These are phyloP conservation scores for Diaporthe sp. DNA, from an alignment of 2,329 filamentous ascomycete genomes.

Conservation along the genomic window DNA sequence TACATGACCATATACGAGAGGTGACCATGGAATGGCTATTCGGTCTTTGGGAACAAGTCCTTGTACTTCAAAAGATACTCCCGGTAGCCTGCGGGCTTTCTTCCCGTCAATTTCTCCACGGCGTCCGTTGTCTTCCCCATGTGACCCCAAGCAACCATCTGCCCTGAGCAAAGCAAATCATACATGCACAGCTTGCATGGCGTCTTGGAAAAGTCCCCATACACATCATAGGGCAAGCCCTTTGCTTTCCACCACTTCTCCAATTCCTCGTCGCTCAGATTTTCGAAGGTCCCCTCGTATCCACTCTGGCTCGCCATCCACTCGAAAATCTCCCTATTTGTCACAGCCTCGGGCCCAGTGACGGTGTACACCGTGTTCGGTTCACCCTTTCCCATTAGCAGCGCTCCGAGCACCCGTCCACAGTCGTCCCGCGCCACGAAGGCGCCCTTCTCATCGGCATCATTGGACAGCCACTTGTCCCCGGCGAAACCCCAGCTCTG, in stretches of 20 bases:
- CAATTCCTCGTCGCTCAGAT: slow-evolving; percentile 37
- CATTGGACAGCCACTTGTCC: slow-evolving; percentile 38
- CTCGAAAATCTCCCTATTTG: slow-evolving; percentile 37
- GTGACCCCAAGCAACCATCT: slow-evolving; percentile 31
- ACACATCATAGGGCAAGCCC: slow-evolving; percentile 35
- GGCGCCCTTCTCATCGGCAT: slow-evolving; percentile 32
- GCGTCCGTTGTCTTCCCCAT: slow-evolving; percentile 30
- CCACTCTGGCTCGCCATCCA: slow-evolving; percentile 37
- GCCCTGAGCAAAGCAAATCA: slow-evolving; percentile 37
- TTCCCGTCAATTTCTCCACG: slow-evolving; percentile 33
- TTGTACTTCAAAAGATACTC: slow-evolving; percentile 35
- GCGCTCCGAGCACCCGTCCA: slow-evolving; percentile 35
- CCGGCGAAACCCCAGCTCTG: slow-evolving; percentile 36
- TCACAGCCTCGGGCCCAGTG: slow-evolving; percentile 36
- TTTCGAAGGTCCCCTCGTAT: slow-evolving; percentile 35
- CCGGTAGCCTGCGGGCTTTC: slow-evolving; percentile 27
- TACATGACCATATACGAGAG: not conserved
- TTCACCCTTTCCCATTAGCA: slow-evolving; percentile 36
- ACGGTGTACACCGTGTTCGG: slow-evolving; percentile 35
- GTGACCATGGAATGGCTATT: not conserved
- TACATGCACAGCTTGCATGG: slow-evolving; percentile 38
- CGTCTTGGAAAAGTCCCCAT: slow-evolving; percentile 34
- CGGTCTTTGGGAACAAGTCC: slow-evolving; percentile 28
- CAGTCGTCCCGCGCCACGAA: slow-evolving; percentile 40
- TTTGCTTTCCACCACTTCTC: slow-evolving; percentile 31